Evolutionary conservation across 192 early-diverging fungal species (phyloP), one percentile per base, ranked within the genome.

Genomic region (Polychytrium aggregatum): DNA sequence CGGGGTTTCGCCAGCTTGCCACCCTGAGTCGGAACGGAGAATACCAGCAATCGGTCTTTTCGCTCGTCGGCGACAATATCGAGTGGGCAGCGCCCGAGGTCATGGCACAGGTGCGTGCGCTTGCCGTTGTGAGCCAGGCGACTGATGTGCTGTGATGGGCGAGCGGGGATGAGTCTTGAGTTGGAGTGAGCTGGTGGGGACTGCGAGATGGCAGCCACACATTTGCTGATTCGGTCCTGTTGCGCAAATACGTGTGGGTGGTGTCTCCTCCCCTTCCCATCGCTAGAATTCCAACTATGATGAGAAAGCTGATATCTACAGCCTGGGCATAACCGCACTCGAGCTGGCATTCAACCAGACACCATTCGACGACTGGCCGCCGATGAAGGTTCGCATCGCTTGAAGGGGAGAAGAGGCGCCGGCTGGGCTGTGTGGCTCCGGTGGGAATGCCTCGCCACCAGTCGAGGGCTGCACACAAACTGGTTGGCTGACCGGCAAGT

Each of bases 1-100:
- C 70, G 2, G 72, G 76, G 11, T 60, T 76, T 18, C 65, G 76
- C n/a, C 70, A 79, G 40, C 35, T 79, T 29, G 53, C 59, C 6
- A 42, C 44, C 0, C 48, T 79, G 37, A 29, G 58, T n/a, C 58
- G 60, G 30, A 44, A 59, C 36, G 76, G 76, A 0, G 43, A 48
- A 44, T 58, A 63, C 42, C 34, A 56, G 9, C 46, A 66, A 44
- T 59, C 64, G 9, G 67, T 59, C 0, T 80, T 80, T 62, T 70
- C 67, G 8, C 54, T 65, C 4, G 63, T 76, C 25, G 71, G 76
- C 10, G 68, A 77, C 41, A 78, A 72, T 51, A 70, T 68, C 25
- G 71, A 75, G 48, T 76, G 73, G 73, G 65, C 68, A 2, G 69
- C 78, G 10, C 78, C 78, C 16, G 78, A 80, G 46, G 62, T 80